Base-by-base conservation (phyloP, 2,329 filamentous ascomycete species). In the Drechslera avenae region DNA sequence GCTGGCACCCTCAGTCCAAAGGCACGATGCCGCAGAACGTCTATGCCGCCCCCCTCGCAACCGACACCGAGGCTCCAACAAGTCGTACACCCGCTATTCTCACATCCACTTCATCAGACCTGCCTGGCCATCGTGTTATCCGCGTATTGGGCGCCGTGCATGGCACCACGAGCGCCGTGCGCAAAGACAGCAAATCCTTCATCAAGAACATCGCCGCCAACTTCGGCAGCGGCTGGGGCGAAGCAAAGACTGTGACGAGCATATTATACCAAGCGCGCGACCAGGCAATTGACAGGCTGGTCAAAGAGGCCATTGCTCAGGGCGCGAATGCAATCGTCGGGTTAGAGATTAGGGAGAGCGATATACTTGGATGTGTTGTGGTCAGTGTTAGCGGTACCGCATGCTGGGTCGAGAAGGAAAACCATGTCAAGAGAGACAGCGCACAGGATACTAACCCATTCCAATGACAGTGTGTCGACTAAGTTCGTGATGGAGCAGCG, bases 151-250 rank as follows among this genome's bases (percentile, higher is more conserved):
- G 69, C 18, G 61, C 65, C 16, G 66, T 68, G 5, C 68, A 72
- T 31, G 68, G 69, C 35, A 64, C 69, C 3, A 69, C 65, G 1
- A 62, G 62, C n/a, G 63, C 63, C 18, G 57, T 66, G 33, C 69
- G 69, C 50, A 71, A 69, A 58, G 67, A 69, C 35, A 67, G 63
- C 3, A 72, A 72, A 36, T 55, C 68, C 2, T 72, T 72, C 39
- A 54, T 72, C 40, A 72, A 72, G 39, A 60, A 63, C 18, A 54
- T 68, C 5, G 55, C 57, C 6, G 52, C 43, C 23, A 58, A 28
- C 16, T 52, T 65, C 31, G 30, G 45, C 14, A 63, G 62, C 28
- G 63, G 53, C 12, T 68, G 63, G 44, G 69, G 60, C 39, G 69
- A 72, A 44, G 59, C 68, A 4, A 72, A 66, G 49, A 63, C 54